Evolutionary conservation across 169 alveolate species (phyloP).

Genomic region (Plasmodium coatneyi): DNA sequence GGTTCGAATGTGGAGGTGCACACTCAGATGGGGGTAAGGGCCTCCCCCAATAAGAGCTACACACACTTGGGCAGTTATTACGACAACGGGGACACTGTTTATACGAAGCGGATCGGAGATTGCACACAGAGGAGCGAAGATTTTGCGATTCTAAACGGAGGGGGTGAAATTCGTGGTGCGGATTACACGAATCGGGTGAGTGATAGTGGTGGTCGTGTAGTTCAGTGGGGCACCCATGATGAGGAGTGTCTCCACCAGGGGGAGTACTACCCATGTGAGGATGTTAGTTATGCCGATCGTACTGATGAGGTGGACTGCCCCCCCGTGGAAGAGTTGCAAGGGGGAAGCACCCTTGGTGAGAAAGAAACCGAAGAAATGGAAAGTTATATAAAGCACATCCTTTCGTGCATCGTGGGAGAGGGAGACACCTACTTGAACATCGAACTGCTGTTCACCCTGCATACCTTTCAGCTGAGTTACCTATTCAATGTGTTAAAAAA

Average conservation of each 20-base stretch:
- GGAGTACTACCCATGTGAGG: neutral
- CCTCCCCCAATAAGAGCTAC: neutral
- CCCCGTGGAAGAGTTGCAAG: neutral
- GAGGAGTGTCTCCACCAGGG: neutral
- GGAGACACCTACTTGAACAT: conserved; percentile 59
- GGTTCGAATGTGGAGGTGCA: neutral
- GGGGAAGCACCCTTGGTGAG: neutral
- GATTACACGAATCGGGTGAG: neutral
- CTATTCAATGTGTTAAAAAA: conserved; percentile 37
- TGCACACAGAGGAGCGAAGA: neutral
- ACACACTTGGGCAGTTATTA: neutral
- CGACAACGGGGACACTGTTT: neutral
- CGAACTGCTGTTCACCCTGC: conserved; percentile 44
- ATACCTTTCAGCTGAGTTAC: conserved; percentile 21
- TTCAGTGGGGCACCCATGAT: neutral
- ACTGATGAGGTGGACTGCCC: neutral
- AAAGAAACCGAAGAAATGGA: conserved; percentile 3
- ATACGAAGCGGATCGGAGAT: neutral
- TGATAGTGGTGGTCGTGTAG: neutral
- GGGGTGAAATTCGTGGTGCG: neutral
- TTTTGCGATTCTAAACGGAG: neutral
- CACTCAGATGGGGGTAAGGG: neutral
- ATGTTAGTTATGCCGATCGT: neutral
- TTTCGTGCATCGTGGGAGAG: conserved; percentile 19
- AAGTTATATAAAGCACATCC: conserved; percentile 10